Base-by-base conservation (phyloP, 768 basidiomycete species). In the Collybiopsis luxurians region DNA sequence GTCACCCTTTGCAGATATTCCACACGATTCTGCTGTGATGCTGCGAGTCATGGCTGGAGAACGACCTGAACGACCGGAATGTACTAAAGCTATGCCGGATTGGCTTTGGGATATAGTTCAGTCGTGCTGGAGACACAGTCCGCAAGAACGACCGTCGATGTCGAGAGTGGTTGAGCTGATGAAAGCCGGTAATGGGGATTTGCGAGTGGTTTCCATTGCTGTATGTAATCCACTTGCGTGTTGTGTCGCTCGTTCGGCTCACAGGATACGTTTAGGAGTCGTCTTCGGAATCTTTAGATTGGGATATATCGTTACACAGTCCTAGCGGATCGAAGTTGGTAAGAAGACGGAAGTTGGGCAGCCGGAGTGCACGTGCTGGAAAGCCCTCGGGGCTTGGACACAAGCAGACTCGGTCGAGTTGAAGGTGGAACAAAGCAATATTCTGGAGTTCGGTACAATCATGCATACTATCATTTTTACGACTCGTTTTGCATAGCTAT, bases 1-100 rank as follows among this genome's bases (percentile, higher is more conserved):
- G 47, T 50, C 60, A 3, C 65, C 65, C 9, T 66, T 66, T 40
- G n/a, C 49, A 7, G 60, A 66, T 11, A 38, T 66, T 9, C 53
- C 53, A 3, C 61, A 61, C 26, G 60, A 63, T 31, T 50, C 60
- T 7, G 60, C 61, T 2, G 65, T 62, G 2, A 63, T 64, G 60
- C 51, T 66, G 26, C 58, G 58, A 2, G 63, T 63, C 26, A 51
- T 66, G 53, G 60, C 53, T 2, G 61, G 57, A 12, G 61, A 64
- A 38, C 50, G 64, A 12, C 65, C 65, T 12, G 28, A 54, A 12
- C 60, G 64, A 19, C 64, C 62, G 7, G 23, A 3, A 12, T 21
- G 23, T 30, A 15, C 36, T 34, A 30, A 47, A 53, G 13, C 24
- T 12, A 55, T 60, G 19, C 38, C 59, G 13, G 53, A 56, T 39